Percentiles rank a stretch among this genome's conserved stretches.
phyloP scores from a whole-genome alignment of 129 eudicot genomes.

The Tagetes erecta region DNA sequence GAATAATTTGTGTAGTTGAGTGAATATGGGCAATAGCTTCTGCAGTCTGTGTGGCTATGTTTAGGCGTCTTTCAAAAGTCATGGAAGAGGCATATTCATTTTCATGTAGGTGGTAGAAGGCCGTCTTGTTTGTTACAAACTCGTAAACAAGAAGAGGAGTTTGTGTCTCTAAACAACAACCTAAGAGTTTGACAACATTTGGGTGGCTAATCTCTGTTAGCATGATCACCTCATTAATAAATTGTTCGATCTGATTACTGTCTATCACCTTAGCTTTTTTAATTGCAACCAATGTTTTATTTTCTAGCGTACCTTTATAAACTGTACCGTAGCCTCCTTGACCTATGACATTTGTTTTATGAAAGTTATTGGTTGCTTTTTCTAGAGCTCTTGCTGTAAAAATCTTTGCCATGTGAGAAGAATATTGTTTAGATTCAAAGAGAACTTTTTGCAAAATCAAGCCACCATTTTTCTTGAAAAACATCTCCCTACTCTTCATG shows the following conservation, averaged over 20 bases:
- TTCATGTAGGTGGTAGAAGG: slow-evolving; percentile 30
- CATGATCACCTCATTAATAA: slow-evolving; percentile 34
- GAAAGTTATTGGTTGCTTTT: slow-evolving; percentile 27
- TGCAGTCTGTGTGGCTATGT: slow-evolving; percentile 24
- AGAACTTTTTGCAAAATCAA: slow-evolving; percentile 16
- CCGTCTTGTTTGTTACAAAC: slow-evolving; percentile 28
- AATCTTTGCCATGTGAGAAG: slow-evolving; percentile 10
- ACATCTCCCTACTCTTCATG: slow-evolving; percentile 24
- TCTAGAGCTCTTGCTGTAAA: slow-evolving; percentile 16
- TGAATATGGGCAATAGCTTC: slow-evolving; percentile 25
- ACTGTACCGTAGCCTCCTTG: slow-evolving; percentile 23
- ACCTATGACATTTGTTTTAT: neutral
- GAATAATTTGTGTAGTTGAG: slow-evolving; percentile 24
- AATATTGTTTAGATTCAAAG: slow-evolving; percentile 18
- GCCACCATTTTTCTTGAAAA: slow-evolving; percentile 24
- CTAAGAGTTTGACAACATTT: slow-evolving; percentile 29
- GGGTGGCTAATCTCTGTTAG: slow-evolving; percentile 27
- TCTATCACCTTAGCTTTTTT: slow-evolving; percentile 24
- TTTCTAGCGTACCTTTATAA: slow-evolving; percentile 19
- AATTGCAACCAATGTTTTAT: slow-evolving; percentile 17
- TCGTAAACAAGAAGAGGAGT: slow-evolving; percentile 28
- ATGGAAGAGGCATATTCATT: slow-evolving; percentile 1
- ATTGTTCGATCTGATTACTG: slow-evolving; percentile 28
- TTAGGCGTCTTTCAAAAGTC: slow-evolving; percentile 19
- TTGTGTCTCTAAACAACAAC: slow-evolving; percentile 33